Evolutionary conservation across 108 stramenopile genomes (phyloP).

Genomic region (Asterionellopsis glacialis): DNA sequence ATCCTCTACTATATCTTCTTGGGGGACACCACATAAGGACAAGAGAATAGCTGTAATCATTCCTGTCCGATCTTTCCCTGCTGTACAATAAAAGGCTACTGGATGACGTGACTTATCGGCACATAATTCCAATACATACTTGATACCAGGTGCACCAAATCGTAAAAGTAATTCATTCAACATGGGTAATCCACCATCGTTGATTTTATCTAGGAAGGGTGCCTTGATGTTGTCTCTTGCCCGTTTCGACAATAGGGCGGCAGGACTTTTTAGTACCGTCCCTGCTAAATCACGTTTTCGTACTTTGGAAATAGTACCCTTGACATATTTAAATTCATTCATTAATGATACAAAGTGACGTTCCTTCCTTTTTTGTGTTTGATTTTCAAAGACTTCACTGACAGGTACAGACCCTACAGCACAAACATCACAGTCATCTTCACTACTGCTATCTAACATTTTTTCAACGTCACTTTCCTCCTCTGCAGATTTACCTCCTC

Average conservation of each 20-base stretch:
- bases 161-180: constrained; percentile 82
- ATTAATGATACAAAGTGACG: constrained; percentile 89
- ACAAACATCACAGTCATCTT: constrained; percentile 40
- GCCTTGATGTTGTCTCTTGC: constrained; percentile 75
- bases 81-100: constrained; percentile 90
- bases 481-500: constrained; percentile 15
- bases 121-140: constrained; percentile 74
- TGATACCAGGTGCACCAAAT: constrained; percentile 81
- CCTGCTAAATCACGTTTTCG: constrained; percentile 79
- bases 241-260: constrained; percentile 61
- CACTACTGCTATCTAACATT: constrained; percentile 8
- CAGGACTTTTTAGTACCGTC: constrained; percentile 62
- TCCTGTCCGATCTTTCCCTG: constrained; percentile 91
- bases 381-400: constrained; percentile 8
- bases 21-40: constrained; percentile 52
- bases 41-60: constrained; percentile 84
- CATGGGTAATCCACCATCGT: constrained; percentile 86
- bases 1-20: constrained; percentile 84
- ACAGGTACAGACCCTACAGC: constrained; percentile 30
- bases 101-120: constrained; percentile 77
- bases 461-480: constrained; percentile 13
- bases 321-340: constrained; percentile 90
- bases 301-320: constrained; percentile 73
- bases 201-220: constrained; percentile 84
- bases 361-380: constrained; percentile 60